Evolutionary conservation across 306 rosid species (phyloP).

Genomic region (Rosa persica): DNA sequence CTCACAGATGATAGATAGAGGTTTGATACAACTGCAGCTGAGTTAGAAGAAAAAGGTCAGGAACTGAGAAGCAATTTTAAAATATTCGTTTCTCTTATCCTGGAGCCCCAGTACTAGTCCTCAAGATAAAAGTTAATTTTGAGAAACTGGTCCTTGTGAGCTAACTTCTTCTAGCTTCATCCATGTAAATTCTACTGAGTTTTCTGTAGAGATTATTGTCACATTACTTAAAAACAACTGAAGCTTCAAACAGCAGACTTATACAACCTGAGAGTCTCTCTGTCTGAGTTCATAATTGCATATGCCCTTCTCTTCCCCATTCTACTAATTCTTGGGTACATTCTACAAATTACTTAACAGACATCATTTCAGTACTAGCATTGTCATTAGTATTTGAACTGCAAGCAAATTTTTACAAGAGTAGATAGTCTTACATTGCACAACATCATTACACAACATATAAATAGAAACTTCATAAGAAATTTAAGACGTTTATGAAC

Average conservation of each 20-base stretch:
- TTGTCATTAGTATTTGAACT: not conserved
- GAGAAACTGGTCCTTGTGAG: not conserved
- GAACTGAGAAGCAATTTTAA: conserved; percentile 3
- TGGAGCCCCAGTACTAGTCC: not conserved
- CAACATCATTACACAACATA: not conserved
- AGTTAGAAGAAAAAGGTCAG: not conserved
- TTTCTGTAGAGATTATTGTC: not conserved
- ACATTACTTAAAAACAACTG: not conserved
- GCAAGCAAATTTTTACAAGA: not conserved
- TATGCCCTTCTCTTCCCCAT: not conserved
- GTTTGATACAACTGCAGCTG: not conserved
- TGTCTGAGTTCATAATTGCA: not conserved
- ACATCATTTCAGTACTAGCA: not conserved
- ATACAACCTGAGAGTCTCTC: not conserved
- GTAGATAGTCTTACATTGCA: not conserved
- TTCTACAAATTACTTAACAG: not conserved
- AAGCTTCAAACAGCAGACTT: not conserved
- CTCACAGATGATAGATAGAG: not conserved
- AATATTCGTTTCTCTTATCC: not conserved
- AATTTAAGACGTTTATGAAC: no score
- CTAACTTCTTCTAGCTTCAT: not conserved
- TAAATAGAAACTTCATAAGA: not conserved
- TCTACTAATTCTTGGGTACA: not conserved
- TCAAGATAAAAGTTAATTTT: not conserved
- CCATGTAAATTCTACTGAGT: not conserved